Evolutionary conservation across 2,329 filamentous ascomycete species (phyloP), one percentile per base, ranked within the genome.

Genomic region (Xenosphaeropsis pyriputrescens): DNA sequence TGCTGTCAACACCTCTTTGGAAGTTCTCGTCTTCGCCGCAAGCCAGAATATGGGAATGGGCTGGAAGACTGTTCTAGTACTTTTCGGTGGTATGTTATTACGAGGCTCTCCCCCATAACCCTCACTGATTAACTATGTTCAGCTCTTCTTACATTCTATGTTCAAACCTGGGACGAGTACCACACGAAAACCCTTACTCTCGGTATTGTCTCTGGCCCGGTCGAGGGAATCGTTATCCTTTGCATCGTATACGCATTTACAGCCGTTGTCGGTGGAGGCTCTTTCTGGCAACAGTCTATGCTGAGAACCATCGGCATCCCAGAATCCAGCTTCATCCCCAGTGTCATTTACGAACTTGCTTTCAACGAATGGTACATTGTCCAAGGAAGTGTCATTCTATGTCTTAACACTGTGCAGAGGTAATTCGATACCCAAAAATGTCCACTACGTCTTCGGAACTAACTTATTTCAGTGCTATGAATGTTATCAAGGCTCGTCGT

Each of bases 151-250:
- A 95, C 91, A n/a, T 98, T 98, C 60, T 96, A 96, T 59, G 81
- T 96, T 32, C 91, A 96, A 58, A 96, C 91, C 26, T 98, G 91
- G 91, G 91, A 98, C 55, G 91, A 96, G 58, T 98, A 96, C 62
- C 89, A 96, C 63, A 98, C 91, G 37, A 88, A 95, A 59, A 91
- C 88, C 3, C 72, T 98, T 35, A 95, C 86, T 2, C 73, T 98
- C 5, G 91, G 91, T 41, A 65, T 96, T 44, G 70, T 98, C 47
- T 95, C 89, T 46, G 91, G 91, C 0, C 91, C 91, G 4, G 91
- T 98, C 29, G 91, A 98, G 61, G 91, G 91, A 37, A 80, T 98
- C 39, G 62, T 96, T 34, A 86, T 85, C 31, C 70, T 98, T 15
- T 79, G 85, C 50, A 56, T 72, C 39, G 77, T 98, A 42, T 96